Evolutionary conservation across 148 eudicot genomes (phyloP).

Genomic region (Cornus controversa): DNA sequence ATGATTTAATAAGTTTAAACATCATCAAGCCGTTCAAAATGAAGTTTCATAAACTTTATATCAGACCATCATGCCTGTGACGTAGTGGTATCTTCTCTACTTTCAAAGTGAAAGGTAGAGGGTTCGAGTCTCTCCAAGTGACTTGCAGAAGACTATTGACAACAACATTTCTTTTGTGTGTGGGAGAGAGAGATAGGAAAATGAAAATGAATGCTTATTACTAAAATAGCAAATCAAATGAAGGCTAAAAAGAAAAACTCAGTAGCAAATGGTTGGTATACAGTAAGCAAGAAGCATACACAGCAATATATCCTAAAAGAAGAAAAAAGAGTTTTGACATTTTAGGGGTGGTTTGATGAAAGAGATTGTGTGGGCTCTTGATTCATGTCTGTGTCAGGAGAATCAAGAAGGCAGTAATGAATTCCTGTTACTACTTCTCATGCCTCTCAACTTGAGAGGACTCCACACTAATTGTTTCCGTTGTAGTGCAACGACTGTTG

Average conservation of each 20-base stretch:
- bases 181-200: background rate
- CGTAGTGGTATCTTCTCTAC: too few species aligned
- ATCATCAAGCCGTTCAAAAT: too few species aligned
- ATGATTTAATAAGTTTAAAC: too few species aligned
- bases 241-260: background rate
- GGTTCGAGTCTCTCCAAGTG: too few species aligned
- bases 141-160: too few species aligned
- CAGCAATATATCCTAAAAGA: background rate
- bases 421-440: constrained; percentile 46
- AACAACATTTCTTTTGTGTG: too few species aligned
- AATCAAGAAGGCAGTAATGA: constrained; percentile 42
- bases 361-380: too few species aligned
- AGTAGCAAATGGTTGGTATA: background rate
- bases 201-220: too few species aligned
- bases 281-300: constrained; percentile 16
- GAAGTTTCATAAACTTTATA: too few species aligned
- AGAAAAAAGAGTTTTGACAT: background rate
- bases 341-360: too few species aligned
- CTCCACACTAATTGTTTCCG: constrained; percentile 84
- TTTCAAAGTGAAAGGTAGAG: too few species aligned
- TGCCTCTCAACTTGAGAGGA: constrained; percentile 54
- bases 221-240: background rate
- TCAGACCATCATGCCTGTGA: too few species aligned
- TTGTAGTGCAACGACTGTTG: constrained; percentile 78
- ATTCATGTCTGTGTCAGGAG: background rate